Percentiles rank a stretch among this genome's conserved stretches.
Evolutionary conservation across 148 eudicot species (phyloP).

Genomic region (Rhododendron ferrugineum): DNA sequence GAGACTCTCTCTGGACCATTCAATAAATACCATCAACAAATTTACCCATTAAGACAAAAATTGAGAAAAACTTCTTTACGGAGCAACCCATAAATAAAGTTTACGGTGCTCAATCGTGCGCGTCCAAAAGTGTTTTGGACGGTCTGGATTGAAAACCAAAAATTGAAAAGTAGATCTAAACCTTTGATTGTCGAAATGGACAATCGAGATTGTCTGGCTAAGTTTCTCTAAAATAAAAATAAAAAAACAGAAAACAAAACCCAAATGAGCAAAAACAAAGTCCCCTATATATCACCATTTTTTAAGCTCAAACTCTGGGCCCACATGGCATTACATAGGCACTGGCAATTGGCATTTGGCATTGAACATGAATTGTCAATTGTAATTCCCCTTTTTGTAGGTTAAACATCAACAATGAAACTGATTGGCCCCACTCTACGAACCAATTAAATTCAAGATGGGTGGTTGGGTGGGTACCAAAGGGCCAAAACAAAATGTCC

Average conservation of each 20-base stretch:
- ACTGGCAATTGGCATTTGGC: neutral
- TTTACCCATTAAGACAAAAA: neutral
- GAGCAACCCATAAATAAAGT: too few species aligned
- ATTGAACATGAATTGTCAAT: neutral
- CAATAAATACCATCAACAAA: neutral
- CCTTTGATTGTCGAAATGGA: too few species aligned
- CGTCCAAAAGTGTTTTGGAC: too few species aligned
- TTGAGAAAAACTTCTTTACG: too few species aligned
- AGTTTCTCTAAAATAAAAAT: too few species aligned
- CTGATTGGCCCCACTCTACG: too few species aligned
- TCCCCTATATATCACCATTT: neutral
- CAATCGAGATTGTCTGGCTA: too few species aligned
- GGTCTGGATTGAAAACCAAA: too few species aligned
- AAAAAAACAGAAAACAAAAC: neutral
- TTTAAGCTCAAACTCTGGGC: neutral
- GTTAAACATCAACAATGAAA: neutral
- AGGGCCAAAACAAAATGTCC: too few species aligned
- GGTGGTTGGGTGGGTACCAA: neutral
- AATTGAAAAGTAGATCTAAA: too few species aligned
- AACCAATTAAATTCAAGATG: neutral
- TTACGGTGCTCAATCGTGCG: too few species aligned
- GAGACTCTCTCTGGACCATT: conserved; percentile 1
- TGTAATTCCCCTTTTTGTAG: neutral
- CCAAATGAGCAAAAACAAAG: neutral
- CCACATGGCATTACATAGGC: neutral